These are phyloP conservation scores for Pholiota microspora DNA, from an alignment of 768 basidiomycete species.

Conservation along the genomic window DNA sequence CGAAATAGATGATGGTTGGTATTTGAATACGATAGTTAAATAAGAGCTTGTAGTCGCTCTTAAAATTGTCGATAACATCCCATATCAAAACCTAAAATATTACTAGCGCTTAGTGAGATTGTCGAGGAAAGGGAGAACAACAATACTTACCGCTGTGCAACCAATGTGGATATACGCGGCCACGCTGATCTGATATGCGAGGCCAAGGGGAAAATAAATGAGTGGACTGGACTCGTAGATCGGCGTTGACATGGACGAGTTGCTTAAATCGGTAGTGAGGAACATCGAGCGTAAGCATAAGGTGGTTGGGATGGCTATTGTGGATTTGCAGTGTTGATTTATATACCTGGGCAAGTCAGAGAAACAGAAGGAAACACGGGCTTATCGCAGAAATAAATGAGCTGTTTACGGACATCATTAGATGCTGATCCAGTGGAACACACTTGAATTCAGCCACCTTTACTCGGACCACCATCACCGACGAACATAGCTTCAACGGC, in stretches of 20 bases:
- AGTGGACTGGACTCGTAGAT: slow-evolving; percentile 7
- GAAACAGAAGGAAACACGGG: background rate
- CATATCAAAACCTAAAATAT: slow-evolving; percentile 12
- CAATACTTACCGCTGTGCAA: slow-evolving; percentile 4
- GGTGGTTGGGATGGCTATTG: background rate
- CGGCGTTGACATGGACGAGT: background rate
- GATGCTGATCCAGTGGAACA: background rate
- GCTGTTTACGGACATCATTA: background rate
- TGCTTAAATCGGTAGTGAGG: background rate
- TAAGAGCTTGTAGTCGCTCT: slow-evolving; percentile 11
- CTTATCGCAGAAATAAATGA: background rate
- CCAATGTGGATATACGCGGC: slow-evolving; percentile 9
- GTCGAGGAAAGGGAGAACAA: slow-evolving; percentile 2
- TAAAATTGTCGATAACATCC: slow-evolving; percentile 16
- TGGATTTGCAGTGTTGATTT: background rate
- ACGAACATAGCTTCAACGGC: background rate
- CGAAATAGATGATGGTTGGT: slow-evolving; percentile 14
- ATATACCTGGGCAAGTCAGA: background rate
- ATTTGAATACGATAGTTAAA: slow-evolving; percentile 6
- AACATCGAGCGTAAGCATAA: background rate
- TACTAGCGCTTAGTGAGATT: background rate
- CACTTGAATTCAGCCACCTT: background rate
- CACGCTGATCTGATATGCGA: slow-evolving; percentile 8
- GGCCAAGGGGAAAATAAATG: slow-evolving; percentile 8
- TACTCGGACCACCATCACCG: background rate